These are phyloP conservation scores for Tetrapisispora nanseiensis DNA, from an alignment of 805 yeast species.

Conservation along the genomic window DNA sequence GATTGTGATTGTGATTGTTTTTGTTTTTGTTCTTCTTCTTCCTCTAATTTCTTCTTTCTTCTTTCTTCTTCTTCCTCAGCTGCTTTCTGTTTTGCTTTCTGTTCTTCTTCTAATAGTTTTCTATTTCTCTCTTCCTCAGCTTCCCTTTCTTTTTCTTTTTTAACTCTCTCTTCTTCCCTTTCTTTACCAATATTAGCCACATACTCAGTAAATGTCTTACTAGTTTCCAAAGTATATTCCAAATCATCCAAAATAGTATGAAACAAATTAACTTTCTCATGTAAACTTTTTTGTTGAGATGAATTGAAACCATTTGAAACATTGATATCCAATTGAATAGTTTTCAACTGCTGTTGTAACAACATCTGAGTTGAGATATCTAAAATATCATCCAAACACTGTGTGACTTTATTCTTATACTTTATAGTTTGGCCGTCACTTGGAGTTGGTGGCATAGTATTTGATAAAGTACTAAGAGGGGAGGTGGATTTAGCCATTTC, in stretches of 20 bases:
- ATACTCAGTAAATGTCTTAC: slow-evolving; percentile 23
- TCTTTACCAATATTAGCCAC: slow-evolving; percentile 22
- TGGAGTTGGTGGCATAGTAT: not conserved
- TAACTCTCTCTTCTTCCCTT: slow-evolving; percentile 17
- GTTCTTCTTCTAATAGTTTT: slow-evolving; percentile 9
- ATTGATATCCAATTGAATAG: slow-evolving; percentile 23
- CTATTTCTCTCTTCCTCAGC: slow-evolving; percentile 19
- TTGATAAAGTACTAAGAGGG: not conserved
- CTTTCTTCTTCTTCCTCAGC: slow-evolving; percentile 6
- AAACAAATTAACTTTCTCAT: slow-evolving; percentile 22
- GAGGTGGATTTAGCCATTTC: not conserved
- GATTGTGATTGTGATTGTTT: slow-evolving; percentile 7
- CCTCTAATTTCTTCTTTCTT: slow-evolving; percentile 6
- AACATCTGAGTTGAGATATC: slow-evolving; percentile 28
- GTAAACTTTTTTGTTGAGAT: slow-evolving; percentile 18
- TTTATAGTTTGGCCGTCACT: not conserved
- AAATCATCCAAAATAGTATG: slow-evolving; percentile 26
- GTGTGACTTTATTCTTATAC: slow-evolving; percentile 22
- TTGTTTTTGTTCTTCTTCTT: slow-evolving; percentile 5
- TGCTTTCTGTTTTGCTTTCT: slow-evolving; percentile 4
- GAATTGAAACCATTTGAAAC: slow-evolving; percentile 21
- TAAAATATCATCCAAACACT: slow-evolving; percentile 28
- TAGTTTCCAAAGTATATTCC: slow-evolving; percentile 21
- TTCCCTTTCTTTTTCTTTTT: slow-evolving; percentile 23
- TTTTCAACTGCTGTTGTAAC: slow-evolving; percentile 28